Evolutionary conservation across 2,329 filamentous ascomycete genomes (phyloP), one percentile per base, ranked within the genome.

Genomic region (Fusarium veterinarium): DNA sequence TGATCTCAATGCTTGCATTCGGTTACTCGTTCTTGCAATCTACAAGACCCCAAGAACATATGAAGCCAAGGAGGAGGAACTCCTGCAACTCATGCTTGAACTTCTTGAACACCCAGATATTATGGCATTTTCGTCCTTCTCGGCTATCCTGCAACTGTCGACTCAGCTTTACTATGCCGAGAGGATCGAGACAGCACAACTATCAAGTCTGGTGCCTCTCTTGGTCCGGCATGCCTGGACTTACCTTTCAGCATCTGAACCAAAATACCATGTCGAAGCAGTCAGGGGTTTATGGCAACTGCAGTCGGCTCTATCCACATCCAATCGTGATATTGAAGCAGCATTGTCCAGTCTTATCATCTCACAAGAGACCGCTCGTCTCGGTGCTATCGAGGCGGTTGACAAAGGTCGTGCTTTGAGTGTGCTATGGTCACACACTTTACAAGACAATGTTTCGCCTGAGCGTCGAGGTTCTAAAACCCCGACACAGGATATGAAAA

Each of bases 191-290:
- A 73, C 80, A 9, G 76, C 81, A n/a, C 86, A 90, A 30, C 79
- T 92, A 55, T 91, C 86, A 61, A 86, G 84, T 61, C 83, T 97
- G 13, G 88, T 95, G 9, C 86, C 90, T 25, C 86, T 89, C 33
- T 83, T 98, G 28, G 91, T 96, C 20, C 85, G 86, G 4, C 88
- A 91, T 62, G 87, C 95, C 1, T 99, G 96, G 96, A 81, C 84
- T 9, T 94, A 93, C 77, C 83, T 99, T 42, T 93, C 94, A 1
- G 91, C 93, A n/a, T 87, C 91, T 17, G 91, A 92, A 70, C 95
- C 95, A 1, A 97, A 97, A 79, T 97, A 95, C 74, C 96, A 98
- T 78, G 95, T 99, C 37, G 97, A 99, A 83, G 92, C 95, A 23
- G 93, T 97, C 13, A 91, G 93, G 64, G 92, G 91, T 74, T 84